Base-by-base conservation (phyloP, 2,329 filamentous ascomycete species). In the Elsinoe australis region DNA sequence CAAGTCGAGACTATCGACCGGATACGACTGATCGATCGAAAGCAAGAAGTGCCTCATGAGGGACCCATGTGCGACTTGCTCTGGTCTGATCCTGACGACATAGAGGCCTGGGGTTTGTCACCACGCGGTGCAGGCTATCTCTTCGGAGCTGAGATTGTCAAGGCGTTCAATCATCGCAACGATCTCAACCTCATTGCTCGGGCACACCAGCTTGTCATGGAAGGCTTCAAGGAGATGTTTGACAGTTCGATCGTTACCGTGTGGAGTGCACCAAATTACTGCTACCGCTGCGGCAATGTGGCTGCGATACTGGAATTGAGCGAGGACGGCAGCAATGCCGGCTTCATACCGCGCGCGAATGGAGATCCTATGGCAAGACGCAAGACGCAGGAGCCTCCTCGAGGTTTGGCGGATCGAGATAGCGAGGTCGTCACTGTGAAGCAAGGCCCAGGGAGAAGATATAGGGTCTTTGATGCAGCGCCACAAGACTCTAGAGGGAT, bases 171-270 rank as follows among this genome's bases (percentile, higher is more conserved):
- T 68, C 83, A 95, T 67, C 79, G 82, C 50, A 98, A 98, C 64
- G 87, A 95, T 61, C 76, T 98, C 21, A 87, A 83, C 17, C 75
- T 98, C 46, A 92, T 98, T 55, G 92, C 90, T 14, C 80, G 92
- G 49, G 92, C 92, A 1, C 92, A 98, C 63, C 92, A 98, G 66
- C 80, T 98, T 17, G 92, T 98, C 55, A 98, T 96, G 92, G 92
- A 98, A 65, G 92, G 92, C 0, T 98, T 95, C 67, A 96, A 96
- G 69, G 92, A 96, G 65, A 96, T 96, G 89, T 98, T 96, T 61
- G 87, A 95, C 62, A 84, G 82, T 10, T 87, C 82, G 39, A 95
- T 98, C 54, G 92, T 96, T 33, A 98, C 92, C 0, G 92, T 98
- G n/a, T 98, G 92, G 71, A 68, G 88, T 64, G 92, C 92, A 3